A percentile compares a stretch with the other conserved stretches of the same genome.
Evolutionary conservation across 2,329 filamentous ascomycete genomes (phyloP).

Genomic region (Monilinia laxa): DNA sequence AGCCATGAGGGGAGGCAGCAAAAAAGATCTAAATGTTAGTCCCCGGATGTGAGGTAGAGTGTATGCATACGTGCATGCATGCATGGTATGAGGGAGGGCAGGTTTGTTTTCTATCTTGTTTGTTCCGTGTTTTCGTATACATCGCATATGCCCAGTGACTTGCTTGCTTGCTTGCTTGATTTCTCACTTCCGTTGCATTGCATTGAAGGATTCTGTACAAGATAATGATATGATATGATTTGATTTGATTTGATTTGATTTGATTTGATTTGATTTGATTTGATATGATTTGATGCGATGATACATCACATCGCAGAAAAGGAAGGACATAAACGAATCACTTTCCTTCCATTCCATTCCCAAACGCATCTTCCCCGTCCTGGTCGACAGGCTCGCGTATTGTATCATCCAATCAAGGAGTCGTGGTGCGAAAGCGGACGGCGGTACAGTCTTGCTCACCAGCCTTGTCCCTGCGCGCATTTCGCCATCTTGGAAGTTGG

Average conservation of each 20-base stretch:
- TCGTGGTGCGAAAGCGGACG: neutral
- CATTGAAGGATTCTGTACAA: conserved; percentile 5
- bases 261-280: neutral
- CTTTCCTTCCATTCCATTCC: neutral
- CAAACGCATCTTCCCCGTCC: conserved; percentile 3
- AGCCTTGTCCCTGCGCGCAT: conserved; percentile 14
- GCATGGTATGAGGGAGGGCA: neutral
- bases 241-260: too few species aligned
- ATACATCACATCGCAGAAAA: neutral
- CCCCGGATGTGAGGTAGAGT: neutral
- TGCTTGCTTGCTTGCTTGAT: neutral
- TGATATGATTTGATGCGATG: too few species aligned
- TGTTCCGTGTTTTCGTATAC: neutral
- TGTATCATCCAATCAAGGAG: neutral
- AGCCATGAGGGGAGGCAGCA: neutral
- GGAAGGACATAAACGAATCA: neutral
- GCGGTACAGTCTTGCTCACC: neutral
- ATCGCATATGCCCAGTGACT: neutral
- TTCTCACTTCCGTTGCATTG: conserved; percentile 4
- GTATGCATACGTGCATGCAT: neutral
- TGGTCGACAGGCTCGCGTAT: conserved; percentile 7
- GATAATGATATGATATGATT: neutral
- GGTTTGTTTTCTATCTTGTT: neutral
- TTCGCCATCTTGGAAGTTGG: conserved; percentile 11
- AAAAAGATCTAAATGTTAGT: neutral